Conservation (phyloP, 495 filamentous ascomycete species). For the Podospora anserina region DNA sequence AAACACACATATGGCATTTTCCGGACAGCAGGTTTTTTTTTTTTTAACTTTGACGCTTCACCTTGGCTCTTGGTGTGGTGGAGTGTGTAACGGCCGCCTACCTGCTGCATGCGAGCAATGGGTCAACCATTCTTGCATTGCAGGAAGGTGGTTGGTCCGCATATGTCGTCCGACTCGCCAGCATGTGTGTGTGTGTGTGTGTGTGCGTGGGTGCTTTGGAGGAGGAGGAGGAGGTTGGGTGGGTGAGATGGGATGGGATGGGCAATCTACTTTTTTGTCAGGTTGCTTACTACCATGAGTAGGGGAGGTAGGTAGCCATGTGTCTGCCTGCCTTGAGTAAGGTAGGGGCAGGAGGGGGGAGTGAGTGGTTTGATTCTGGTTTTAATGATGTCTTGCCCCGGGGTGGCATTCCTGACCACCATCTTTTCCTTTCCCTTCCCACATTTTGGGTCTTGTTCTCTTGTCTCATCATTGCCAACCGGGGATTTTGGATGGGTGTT, state of each 20-base stretch:
- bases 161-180: constrained; percentile 12
- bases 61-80: background rate
- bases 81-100: background rate
- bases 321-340: background rate
- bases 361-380: background rate
- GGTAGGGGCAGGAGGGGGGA: background rate
- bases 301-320: no score
- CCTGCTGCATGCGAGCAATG: background rate
- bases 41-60: background rate
- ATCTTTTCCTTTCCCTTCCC: background rate
- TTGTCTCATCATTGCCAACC: background rate
- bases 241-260: background rate
- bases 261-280: no score
- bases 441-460: background rate
- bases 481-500: background rate
- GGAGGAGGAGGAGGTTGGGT: background rate
- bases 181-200: background rate
- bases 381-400: background rate
- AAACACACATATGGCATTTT: background rate
- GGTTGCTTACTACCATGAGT: no score
- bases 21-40: background rate
- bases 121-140: background rate
- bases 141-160: background rate
- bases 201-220: background rate
- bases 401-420: background rate